Base-by-base conservation (phyloP, 768 basidiomycete species). In the Leccinellum albellum region DNA sequence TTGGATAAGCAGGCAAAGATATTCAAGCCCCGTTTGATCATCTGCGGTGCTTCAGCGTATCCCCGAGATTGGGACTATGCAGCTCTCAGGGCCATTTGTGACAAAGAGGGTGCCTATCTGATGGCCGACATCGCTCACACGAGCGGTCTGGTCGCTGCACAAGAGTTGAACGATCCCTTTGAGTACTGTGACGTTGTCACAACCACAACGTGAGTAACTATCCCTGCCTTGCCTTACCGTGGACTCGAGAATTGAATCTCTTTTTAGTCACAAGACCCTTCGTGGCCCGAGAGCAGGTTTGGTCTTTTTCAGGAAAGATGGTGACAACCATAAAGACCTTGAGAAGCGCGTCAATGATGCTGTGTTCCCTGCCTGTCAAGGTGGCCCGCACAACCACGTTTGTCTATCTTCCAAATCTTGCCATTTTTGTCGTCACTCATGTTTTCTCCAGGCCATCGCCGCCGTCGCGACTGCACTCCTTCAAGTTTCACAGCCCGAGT, bases 331-430 rank as follows among this genome's bases (percentile, higher is more conserved):
- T 26, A 76, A 83, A 66, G 96, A 98, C 64, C 84, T 99, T 46
- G 97, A 98, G 82, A 93, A 93, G 75, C 89, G 95, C 56, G 86
- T 99, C 66, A 98, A 98, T 73, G 91, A 96, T 42, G 95, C 97
- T 50, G 96, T 99, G 61, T 99, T 99, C 87, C 97, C 97, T 56
- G 96, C 97, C 33, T 98, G 97, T 83, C 97, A 98, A 77, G 97
- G 97, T 75, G 97, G 96, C 50, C 97, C 96, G 45, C 97, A 98
- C 81, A 98, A 98, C 80, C 94, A 99, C 78, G 90, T 91, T 55
- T 55, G 85, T 73, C 50, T 54, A 28, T 49, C 48, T 32, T 24
- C 45, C 20, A 8, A 21, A 14, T 24, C 3, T 42, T 57, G 42
- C 23, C 29, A 37, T 55, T n/a, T 42, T 51, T 40, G 28, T 51